Evolutionary conservation across 176 grass and related monocot genomes (phyloP).

Genomic region (Triticum monococcum): DNA sequence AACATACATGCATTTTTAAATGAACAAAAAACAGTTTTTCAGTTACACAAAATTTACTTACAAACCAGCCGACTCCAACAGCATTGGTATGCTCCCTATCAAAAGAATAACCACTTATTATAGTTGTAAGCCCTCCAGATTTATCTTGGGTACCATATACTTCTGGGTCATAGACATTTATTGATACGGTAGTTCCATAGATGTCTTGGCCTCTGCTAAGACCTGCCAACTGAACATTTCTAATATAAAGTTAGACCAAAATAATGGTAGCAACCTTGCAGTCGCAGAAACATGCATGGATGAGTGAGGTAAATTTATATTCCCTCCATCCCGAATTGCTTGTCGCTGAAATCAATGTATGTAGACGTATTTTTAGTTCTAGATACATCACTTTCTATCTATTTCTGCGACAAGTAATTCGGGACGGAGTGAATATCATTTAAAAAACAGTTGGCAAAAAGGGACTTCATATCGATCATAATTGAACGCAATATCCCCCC

Average conservation of each 20-base stretch:
- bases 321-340: no score
- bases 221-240: neutral
- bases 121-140: slow-evolving; percentile 5
- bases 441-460: neutral
- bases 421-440: neutral
- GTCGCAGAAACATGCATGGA: neutral
- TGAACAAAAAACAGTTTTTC: neutral
- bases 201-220: neutral
- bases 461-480: neutral
- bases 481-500: no score
- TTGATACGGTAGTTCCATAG: slow-evolving; percentile 7
- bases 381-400: no score
- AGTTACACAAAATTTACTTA: neutral
- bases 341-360: neutral
- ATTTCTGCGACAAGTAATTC: no score
- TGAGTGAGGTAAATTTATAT: neutral
- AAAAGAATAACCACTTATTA: slow-evolving; percentile 7
- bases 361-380: neutral
- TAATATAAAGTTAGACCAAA: neutral
- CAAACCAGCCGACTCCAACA: neutral
- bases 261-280: neutral
- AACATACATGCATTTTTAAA: neutral
- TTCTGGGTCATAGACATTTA: slow-evolving; percentile 1
- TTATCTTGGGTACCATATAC: slow-evolving; percentile 9
- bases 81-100: neutral